Conservation (phyloP, 169 alveolate species). For the Nephromyces sp. region DNA sequence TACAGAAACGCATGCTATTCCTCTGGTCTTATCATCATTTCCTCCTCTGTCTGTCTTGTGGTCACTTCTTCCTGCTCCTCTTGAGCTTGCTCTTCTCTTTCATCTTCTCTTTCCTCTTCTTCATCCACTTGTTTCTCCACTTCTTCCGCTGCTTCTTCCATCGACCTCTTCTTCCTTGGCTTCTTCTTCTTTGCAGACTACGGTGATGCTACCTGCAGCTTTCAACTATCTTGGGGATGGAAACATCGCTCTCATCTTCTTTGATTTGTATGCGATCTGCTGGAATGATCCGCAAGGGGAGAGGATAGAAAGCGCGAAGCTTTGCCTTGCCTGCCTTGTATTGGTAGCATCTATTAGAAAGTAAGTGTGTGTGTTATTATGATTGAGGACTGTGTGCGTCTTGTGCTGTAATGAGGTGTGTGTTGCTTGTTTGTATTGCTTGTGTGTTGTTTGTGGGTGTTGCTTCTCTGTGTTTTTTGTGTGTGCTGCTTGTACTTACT, state of each 20-base stretch:
- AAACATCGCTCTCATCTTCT: conserved; percentile 56
- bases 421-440: not conserved
- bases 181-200: conserved; percentile 49
- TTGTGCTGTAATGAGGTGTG: not conserved
- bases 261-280: conserved; percentile 61
- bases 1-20: too few species aligned
- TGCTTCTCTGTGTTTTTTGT: too few species aligned
- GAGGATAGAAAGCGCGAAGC: conserved; percentile 58
- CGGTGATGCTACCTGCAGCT: conserved; percentile 83
- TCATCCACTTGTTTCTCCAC: not conserved
- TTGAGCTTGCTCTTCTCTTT: too few species aligned
- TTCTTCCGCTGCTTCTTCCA: not conserved
- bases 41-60: too few species aligned
- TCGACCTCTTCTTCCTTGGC: not conserved
- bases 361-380: conserved; percentile 2
- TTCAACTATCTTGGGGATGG: conserved; percentile 78
- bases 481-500: too few species aligned
- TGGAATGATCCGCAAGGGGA: conserved; percentile 30
- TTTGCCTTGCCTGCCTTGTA: conserved; percentile 71
- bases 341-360: conserved; percentile 71
- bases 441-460: too few species aligned
- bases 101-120: not conserved
- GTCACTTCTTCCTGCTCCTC: too few species aligned
- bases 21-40: too few species aligned
- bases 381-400: not conserved